Percentiles rank a stretch among this genome's conserved stretches.
phyloP scores from a whole-genome alignment of 2,329 filamentous ascomycete genomes.

The Cryphonectria carpinicola region DNA sequence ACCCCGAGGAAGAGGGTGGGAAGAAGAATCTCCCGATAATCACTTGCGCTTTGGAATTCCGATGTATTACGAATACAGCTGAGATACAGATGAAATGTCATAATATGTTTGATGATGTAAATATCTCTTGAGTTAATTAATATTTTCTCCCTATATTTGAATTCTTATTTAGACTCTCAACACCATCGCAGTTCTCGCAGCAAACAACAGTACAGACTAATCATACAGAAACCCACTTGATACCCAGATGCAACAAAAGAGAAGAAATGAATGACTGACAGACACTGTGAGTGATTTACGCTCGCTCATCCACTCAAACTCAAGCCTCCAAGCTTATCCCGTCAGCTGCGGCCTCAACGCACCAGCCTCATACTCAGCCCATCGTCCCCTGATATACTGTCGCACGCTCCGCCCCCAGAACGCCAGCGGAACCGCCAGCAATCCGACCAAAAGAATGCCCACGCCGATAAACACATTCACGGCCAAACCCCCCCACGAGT shows the following conservation, averaged over 20 bases:
- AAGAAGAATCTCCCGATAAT: background rate
- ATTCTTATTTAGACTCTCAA: background rate
- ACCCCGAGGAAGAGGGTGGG: background rate
- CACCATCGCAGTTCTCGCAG: background rate
- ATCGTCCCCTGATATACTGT: conserved; percentile 34
- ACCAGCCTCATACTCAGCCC: conserved; percentile 32
- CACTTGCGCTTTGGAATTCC: background rate
- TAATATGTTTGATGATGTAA: background rate
- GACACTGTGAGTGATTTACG: background rate
- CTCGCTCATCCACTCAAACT: background rate
- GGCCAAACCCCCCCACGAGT: conserved; percentile 19
- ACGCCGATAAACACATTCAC: conserved; percentile 29
- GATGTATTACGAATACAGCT: background rate
- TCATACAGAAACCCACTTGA: background rate
- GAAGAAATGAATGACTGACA: background rate
- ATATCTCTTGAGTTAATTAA: background rate
- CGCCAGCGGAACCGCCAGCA: conserved; percentile 33
- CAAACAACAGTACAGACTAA: background rate
- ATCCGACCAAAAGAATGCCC: conserved; percentile 30
- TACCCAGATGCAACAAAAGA: background rate
- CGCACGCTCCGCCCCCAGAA: conserved; percentile 36
- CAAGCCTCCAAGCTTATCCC: conserved; percentile 5
- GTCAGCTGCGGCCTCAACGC: conserved; percentile 33
- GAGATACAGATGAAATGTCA: background rate
- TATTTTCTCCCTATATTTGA: background rate